These are phyloP conservation scores for Lactarius evosmus DNA, from an alignment of 768 basidiomycete species.

Conservation along the genomic window DNA sequence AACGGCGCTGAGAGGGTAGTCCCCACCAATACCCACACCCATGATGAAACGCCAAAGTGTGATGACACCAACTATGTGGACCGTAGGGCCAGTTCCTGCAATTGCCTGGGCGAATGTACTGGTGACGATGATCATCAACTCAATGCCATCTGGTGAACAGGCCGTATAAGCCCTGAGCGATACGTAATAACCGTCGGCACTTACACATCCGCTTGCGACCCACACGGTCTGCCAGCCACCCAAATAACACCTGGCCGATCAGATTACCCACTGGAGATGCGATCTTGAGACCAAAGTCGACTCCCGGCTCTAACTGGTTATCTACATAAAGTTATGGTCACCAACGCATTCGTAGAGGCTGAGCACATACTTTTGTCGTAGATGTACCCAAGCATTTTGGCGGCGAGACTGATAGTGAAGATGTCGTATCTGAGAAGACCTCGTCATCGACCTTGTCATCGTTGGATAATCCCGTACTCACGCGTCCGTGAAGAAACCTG, in stretches of 20 bases:
- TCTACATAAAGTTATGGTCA: conserved; percentile 21
- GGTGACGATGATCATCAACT: conserved; percentile 78
- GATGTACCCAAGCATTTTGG: conserved; percentile 79
- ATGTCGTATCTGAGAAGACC: conserved; percentile 60
- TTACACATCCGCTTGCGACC: conserved; percentile 59
- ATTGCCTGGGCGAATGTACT: conserved; percentile 78
- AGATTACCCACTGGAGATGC: conserved; percentile 43
- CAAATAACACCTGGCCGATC: conserved; percentile 44
- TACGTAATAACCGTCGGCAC: conserved; percentile 30
- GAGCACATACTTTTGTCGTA: conserved; percentile 44
- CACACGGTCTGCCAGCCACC: conserved; percentile 44
- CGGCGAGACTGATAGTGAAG: conserved; percentile 85
- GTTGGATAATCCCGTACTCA: conserved; percentile 33
- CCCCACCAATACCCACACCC: conserved; percentile 86
- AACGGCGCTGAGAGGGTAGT: conserved; percentile 82
- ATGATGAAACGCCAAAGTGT: conserved; percentile 82
- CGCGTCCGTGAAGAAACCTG: conserved; percentile 91
- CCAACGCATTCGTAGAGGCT: neutral
- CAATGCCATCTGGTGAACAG: conserved; percentile 55
- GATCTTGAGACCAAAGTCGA: conserved; percentile 42
- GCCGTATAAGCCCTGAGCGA: neutral
- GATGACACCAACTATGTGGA: conserved; percentile 70
- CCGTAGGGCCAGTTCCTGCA: conserved; percentile 65
- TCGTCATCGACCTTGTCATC: neutral
- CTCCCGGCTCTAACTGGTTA: conserved; percentile 40